These are phyloP conservation scores for Saturnispora dispora DNA, from an alignment of 805 yeast genomes.

Conservation along the genomic window DNA sequence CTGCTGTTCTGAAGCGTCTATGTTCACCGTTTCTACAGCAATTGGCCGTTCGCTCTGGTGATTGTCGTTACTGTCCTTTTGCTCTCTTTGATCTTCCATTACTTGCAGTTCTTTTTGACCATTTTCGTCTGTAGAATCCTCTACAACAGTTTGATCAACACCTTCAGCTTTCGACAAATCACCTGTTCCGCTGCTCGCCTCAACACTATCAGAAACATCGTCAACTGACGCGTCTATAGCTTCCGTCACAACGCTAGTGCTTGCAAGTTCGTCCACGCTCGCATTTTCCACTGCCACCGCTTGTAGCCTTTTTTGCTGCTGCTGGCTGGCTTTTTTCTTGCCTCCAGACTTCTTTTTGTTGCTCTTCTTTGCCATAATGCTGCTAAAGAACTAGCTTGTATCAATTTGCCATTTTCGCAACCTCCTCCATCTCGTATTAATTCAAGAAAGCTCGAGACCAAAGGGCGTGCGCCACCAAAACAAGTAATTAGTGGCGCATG, in stretches of 20 bases:
- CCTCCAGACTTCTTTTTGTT: slow-evolving; percentile 2
- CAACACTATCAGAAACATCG: not conserved
- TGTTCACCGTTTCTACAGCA: not conserved
- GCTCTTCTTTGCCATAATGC: slow-evolving; percentile 2
- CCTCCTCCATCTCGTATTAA: not conserved
- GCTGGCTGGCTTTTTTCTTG: not conserved
- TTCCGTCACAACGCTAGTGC: not conserved
- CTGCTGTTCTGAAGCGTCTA: not conserved
- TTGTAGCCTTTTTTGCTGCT: not conserved
- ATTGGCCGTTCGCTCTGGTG: not conserved
- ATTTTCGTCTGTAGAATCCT: not conserved
- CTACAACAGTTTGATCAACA: not conserved
- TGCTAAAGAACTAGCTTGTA: not conserved
- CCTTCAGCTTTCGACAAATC: not conserved
- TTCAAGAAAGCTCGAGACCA: not conserved
- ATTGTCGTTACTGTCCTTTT: not conserved
- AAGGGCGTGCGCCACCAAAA: not conserved
- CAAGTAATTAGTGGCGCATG: not conserved
- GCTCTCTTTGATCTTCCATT: not conserved
- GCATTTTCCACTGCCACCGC: not conserved
- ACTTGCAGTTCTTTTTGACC: too few species aligned
- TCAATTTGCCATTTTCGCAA: not conserved
- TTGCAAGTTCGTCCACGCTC: not conserved
- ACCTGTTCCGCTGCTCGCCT: not conserved
- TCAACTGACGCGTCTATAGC: not conserved